Conservation (phyloP, 805 yeast species). For the Candida loeiensis region DNA sequence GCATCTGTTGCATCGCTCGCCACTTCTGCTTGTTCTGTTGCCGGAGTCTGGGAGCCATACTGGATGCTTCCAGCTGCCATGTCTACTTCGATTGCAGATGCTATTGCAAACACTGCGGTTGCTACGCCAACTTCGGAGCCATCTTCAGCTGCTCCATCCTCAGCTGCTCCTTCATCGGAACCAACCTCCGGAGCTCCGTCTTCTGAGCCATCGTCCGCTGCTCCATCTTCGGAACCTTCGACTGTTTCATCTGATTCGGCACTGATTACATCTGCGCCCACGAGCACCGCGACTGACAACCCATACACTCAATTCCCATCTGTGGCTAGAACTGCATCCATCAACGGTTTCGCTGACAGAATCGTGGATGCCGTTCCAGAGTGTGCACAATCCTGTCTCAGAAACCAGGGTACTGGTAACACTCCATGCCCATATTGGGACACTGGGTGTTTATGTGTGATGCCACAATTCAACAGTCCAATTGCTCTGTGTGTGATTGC, state of each 20-base stretch:
- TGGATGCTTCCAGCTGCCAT: constrained; percentile 27
- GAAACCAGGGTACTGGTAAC: constrained; percentile 22
- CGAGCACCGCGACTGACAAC: background rate
- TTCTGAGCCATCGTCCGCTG: background rate
- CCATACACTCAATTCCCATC: background rate
- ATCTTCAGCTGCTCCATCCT: constrained; percentile 18
- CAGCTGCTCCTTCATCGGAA: constrained; percentile 24
- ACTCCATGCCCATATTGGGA: constrained; percentile 48
- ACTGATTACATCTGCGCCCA: constrained; percentile 3
- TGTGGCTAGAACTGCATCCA: background rate
- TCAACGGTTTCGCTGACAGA: constrained; percentile 24
- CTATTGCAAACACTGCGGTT: constrained; percentile 18
- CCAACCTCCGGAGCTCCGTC: constrained; percentile 24
- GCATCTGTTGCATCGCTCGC: constrained; percentile 28
- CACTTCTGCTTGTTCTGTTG: constrained; percentile 29
- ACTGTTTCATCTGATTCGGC: background rate
- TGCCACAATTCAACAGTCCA: constrained; percentile 29
- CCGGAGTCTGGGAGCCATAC: constrained; percentile 33
- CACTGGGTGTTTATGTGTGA: constrained; percentile 43
- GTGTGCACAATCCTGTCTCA: constrained; percentile 35
- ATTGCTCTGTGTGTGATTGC: constrained; percentile 33
- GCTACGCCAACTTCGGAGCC: constrained; percentile 1
- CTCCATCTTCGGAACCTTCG: constrained; percentile 3
- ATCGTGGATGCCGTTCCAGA: constrained; percentile 30
- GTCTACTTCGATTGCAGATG: constrained; percentile 21